A percentile compares a stretch with the other conserved stretches of the same genome.
Evolutionary conservation across 2,329 filamentous ascomycete species (phyloP).

Genomic region (Chrysosporium keratinophilum): DNA sequence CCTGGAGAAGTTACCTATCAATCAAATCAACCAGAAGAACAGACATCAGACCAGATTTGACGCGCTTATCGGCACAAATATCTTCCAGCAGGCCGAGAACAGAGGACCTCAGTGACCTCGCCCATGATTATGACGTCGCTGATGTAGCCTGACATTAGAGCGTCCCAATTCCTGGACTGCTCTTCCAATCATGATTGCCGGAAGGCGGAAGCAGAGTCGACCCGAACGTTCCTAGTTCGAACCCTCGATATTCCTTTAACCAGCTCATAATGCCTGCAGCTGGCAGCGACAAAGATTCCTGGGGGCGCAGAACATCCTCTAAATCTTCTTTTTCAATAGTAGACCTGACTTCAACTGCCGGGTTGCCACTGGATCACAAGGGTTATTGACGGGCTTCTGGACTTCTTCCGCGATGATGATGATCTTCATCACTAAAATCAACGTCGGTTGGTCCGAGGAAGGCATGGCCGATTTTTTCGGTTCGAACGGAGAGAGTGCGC

Average conservation of each 20-base stretch:
- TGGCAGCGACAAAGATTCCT: conserved; percentile 13
- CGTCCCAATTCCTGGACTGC: conserved; percentile 47
- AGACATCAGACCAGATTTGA: conserved; percentile 37
- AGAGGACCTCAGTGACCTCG: conserved; percentile 47
- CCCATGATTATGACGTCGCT: conserved; percentile 43
- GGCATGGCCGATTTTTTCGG: no score
- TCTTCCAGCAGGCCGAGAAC: conserved; percentile 36
- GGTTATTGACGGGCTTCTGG: no score
- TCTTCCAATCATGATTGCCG: conserved; percentile 42
- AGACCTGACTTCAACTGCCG: neutral
- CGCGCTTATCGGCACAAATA: conserved; percentile 36
- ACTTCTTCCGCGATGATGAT: no score
- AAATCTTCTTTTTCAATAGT: conserved; percentile 11
- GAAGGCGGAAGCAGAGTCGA: conserved; percentile 22
- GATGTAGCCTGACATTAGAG: conserved; percentile 41
- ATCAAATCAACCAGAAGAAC: conserved; percentile 39
- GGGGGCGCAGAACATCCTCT: conserved; percentile 15
- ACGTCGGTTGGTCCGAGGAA: no score
- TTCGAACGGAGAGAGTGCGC: no score
- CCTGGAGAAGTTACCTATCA: no score
- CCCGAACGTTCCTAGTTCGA: conserved; percentile 45
- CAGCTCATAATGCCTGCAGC: conserved; percentile 34
- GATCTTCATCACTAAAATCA: no score
- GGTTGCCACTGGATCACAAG: no score
- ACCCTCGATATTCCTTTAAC: conserved; percentile 43